Evolutionary conservation across 768 basidiomycete genomes (phyloP), one percentile per base, ranked within the genome.

Genomic region (Mycena haematopus): DNA sequence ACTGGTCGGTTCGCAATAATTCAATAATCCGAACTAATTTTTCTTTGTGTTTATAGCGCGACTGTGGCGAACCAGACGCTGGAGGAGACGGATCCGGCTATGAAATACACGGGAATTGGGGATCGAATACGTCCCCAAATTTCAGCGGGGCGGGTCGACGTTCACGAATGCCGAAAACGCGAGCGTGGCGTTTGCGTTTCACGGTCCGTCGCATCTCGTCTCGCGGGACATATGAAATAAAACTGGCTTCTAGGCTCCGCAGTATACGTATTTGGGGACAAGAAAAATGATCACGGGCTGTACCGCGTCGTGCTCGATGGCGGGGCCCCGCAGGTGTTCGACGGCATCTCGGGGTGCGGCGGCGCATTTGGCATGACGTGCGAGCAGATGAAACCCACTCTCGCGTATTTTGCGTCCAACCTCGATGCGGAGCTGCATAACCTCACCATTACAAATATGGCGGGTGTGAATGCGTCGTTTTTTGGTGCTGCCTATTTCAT

Each of bases 281-380:
- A 81, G 67, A 81, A 79, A 67, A 81, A 81, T 56, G 79, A 83
- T 66, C 82, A 84, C 60, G 75, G 83, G 0, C 66, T 77, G 9
- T 84, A 80, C 68, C 75, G 70, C 22, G 78, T 82, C 24, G 68
- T 66, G 8, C 71, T 83, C 6, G 82, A 83, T 66, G 69, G 70
- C 50, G 68, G 65, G 5, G 66, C 75, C n/a, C 65, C 75, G 14
- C 68, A 77, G 53, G 63, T 73, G 11, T 77, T 74, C 62, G 72
- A 74, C 63, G 80, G 80, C 6, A 72, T 77, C 40, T 81, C 82
- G 1, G 82, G 82, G 4, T 83, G 82, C 58, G 82, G 82, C 22
- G 79, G 81, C 7, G 77, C 75, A 2, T 83, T 78, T 50, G 80
- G 77, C 0, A 50, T 68, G 69, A 80, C 79, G 17, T 83, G 81